phyloP scores from a whole-genome alignment of 306 rosid species.

The Quercus dentata region DNA sequence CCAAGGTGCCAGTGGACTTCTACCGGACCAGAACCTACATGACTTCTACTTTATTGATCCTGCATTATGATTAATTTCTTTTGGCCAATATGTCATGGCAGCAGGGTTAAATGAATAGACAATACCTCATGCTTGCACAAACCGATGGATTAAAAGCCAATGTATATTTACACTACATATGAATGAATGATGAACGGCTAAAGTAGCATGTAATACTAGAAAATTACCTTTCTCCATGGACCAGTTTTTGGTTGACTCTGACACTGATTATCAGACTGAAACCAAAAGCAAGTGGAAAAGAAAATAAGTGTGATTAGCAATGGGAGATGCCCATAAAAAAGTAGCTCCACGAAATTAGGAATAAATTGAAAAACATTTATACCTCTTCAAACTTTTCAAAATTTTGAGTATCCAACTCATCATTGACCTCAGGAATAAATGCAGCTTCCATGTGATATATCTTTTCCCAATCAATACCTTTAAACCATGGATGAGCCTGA shows the following conservation, averaged over 20 bases:
- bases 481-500: conserved; percentile 82
- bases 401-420: conserved; percentile 95
- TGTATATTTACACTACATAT: background rate
- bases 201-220: conserved; percentile 2
- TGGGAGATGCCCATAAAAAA: conserved; percentile 6
- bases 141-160: background rate
- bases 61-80: background rate
- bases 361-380: conserved; percentile 20
- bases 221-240: conserved; percentile 93
- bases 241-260: conserved; percentile 67
- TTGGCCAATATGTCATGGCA: background rate
- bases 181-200: background rate
- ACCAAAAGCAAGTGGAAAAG: conserved; percentile 19
- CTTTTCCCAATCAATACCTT: conserved; percentile 74
- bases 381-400: conserved; percentile 99
- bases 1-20: background rate
- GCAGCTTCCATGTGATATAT: conserved; percentile 96
- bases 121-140: background rate
- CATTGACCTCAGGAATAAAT: conserved; percentile 92
- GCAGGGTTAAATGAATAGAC: background rate
- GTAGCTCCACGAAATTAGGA: conserved; percentile 15
- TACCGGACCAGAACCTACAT: background rate
- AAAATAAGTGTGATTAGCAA: conserved; percentile 20
- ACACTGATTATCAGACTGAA: conserved; percentile 63
- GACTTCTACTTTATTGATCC: background rate